Conservation (phyloP, 176 grass and related monocot genomes). For the Elaeis guineensis region DNA sequence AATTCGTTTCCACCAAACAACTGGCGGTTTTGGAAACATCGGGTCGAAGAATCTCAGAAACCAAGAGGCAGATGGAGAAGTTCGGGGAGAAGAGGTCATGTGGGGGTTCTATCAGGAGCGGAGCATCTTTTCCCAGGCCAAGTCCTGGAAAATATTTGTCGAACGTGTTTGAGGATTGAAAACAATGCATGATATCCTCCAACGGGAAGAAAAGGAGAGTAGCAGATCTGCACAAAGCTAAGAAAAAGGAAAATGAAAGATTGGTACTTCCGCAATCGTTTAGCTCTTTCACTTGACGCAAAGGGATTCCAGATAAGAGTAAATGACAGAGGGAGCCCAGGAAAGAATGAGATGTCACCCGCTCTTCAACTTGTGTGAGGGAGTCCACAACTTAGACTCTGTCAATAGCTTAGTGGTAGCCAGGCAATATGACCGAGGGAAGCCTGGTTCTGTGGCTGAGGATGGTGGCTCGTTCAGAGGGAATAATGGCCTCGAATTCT, state of each 20-base stretch:
- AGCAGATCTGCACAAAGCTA: background rate
- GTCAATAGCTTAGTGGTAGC: too few species aligned
- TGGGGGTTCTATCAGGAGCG: background rate
- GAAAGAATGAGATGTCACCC: too few species aligned
- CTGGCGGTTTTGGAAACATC: background rate
- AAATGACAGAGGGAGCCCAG: too few species aligned
- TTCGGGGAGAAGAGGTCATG: background rate
- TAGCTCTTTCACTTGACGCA: too few species aligned
- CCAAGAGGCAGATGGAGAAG: conserved; percentile 3
- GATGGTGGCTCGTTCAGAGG: too few species aligned
- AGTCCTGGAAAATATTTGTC: background rate
- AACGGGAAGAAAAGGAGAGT: background rate
- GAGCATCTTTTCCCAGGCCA: background rate
- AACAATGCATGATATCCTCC: background rate
- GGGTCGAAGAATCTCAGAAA: background rate
- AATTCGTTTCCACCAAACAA: background rate
- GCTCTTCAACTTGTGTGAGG: too few species aligned
- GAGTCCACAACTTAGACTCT: too few species aligned
- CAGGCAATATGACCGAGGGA: too few species aligned
- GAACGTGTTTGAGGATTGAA: background rate
- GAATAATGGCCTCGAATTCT: too few species aligned
- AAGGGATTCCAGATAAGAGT: too few species aligned
- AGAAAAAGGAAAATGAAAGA: background rate
- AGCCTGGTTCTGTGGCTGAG: too few species aligned
- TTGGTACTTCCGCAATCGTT: too few species aligned